phyloP scores from a whole-genome alignment of 1,139 yeast genomes.

The Suhomyces bolitotheri region DNA sequence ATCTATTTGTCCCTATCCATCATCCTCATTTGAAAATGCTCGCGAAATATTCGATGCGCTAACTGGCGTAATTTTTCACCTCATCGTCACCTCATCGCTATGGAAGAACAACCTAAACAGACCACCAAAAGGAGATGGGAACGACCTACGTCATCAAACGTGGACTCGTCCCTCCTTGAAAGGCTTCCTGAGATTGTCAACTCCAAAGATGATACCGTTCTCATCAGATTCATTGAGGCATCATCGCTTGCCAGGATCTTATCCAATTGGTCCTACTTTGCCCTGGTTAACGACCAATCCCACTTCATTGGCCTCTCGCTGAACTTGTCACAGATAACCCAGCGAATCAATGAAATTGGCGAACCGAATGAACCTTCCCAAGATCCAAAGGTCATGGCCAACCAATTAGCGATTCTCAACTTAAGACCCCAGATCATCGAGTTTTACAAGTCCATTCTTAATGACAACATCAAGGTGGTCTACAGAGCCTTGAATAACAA shows the following conservation, averaged over 20 bases:
- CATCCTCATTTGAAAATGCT: no score
- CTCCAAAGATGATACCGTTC: conserved; percentile 11
- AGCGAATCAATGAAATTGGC: conserved; percentile 15
- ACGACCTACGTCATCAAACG: conserved; percentile 15
- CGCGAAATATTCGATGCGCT: not conserved
- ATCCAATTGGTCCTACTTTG: conserved; percentile 57
- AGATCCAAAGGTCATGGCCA: conserved; percentile 15
- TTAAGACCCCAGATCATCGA: conserved; percentile 26
- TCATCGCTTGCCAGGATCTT: conserved; percentile 26
- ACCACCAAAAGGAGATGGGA: conserved; percentile 12
- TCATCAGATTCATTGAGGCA: conserved; percentile 19
- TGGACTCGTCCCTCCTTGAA: conserved; percentile 22
- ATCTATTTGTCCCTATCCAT: no score
- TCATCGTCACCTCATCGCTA: conserved; percentile 5
- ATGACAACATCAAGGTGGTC: conserved; percentile 58
- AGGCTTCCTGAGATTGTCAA: conserved; percentile 17
- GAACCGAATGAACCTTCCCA: conserved; percentile 12
- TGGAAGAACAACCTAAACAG: conserved; percentile 3
- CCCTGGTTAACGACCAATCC: conserved; percentile 61
- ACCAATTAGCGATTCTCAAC: conserved; percentile 14
- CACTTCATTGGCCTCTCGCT: conserved; percentile 46
- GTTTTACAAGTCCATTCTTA: conserved; percentile 53
- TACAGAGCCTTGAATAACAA: conserved; percentile 66
- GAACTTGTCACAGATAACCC: conserved; percentile 30
- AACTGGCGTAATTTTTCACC: conserved; percentile 1